Conservation (phyloP, 768 basidiomycete species). For the Mycena epipterygia region DNA sequence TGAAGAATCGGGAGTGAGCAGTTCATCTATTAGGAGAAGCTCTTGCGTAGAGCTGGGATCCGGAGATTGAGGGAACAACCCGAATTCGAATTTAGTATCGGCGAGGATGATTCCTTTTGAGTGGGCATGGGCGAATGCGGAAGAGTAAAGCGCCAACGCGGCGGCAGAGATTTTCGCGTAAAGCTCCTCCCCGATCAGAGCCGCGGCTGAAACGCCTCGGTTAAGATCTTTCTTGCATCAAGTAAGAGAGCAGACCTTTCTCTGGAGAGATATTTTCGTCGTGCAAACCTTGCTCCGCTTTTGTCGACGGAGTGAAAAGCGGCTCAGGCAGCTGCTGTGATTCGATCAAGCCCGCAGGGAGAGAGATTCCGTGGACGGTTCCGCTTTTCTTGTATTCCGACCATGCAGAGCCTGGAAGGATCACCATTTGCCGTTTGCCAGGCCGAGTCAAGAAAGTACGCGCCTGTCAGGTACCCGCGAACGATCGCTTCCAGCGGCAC, state of each 20-base stretch:
- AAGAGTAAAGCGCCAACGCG: conserved; percentile 76
- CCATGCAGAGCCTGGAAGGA: conserved; percentile 90
- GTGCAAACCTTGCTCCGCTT: conserved; percentile 93
- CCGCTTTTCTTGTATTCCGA: conserved; percentile 89
- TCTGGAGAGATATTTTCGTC: conserved; percentile 96
- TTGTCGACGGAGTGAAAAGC: conserved; percentile 96
- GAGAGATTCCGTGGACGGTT: conserved; percentile 88
- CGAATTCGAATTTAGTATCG: conserved; percentile 99
- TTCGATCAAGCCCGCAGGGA: conserved; percentile 86
- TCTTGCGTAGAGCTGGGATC: conserved; percentile 47
- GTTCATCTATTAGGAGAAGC: conserved; percentile 93
- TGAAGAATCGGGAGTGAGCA: conserved; percentile 97
- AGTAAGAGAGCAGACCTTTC: conserved; percentile 61
- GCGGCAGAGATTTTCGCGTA: conserved; percentile 70
- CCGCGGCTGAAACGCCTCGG: conserved; percentile 60
- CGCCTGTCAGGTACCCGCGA: conserved; percentile 96
- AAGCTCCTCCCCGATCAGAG: conserved; percentile 76
- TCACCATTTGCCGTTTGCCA: conserved; percentile 1
- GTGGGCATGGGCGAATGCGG: conserved; percentile 81
- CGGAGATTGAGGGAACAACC: conserved; percentile 66
- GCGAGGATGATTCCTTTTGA: conserved; percentile 91
- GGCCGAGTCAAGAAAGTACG: conserved; percentile 1
- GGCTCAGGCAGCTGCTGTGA: conserved; percentile 86
- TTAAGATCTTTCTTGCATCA: conserved; percentile 3
- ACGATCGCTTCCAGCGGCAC: conserved; percentile 96